A percentile compares a stretch with the other conserved stretches of the same genome.
Evolutionary conservation across 2,329 filamentous ascomycete species (phyloP).

Genomic region (Raffaelea albimanens): DNA sequence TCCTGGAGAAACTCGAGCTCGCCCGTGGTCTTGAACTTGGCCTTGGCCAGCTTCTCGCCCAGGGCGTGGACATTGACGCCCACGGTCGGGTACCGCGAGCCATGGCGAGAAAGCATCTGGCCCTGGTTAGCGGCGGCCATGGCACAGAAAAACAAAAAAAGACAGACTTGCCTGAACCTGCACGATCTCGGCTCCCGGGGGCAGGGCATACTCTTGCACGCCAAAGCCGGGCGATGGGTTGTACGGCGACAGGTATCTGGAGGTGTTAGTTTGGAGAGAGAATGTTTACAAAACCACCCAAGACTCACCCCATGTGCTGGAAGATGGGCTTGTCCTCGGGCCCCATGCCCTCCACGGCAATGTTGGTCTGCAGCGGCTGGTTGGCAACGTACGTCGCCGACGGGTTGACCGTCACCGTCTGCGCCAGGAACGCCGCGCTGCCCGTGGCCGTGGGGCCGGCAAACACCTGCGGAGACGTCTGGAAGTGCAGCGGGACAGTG

Average conservation of each 20-base stretch:
- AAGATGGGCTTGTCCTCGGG: conserved; percentile 56
- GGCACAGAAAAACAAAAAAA: background rate
- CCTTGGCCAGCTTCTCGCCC: conserved; percentile 47
- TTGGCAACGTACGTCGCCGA: conserved; percentile 58
- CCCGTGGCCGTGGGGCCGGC: conserved; percentile 63
- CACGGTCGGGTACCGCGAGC: conserved; percentile 61
- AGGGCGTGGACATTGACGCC: conserved; percentile 45
- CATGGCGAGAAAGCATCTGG: conserved; percentile 65
- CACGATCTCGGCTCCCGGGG: conserved; percentile 55
- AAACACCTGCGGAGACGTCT: conserved; percentile 50
- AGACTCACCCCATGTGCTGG: conserved; percentile 49
- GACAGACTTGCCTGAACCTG: conserved; percentile 41
- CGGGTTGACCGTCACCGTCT: conserved; percentile 60
- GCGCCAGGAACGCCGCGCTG: conserved; percentile 57
- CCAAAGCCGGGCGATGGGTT: conserved; percentile 65
- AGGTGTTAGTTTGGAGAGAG: background rate
- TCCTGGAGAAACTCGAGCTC: conserved; percentile 55
- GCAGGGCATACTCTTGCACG: conserved; percentile 61
- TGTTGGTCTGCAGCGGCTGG: conserved; percentile 59
- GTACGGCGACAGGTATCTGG: conserved; percentile 57
- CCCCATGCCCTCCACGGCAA: conserved; percentile 53
- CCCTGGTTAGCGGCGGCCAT: background rate
- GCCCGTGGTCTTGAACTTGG: conserved; percentile 46
- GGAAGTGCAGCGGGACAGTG: conserved; percentile 51
- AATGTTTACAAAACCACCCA: background rate